Evolutionary conservation across 2,329 filamentous ascomycete species (phyloP), one percentile per base, ranked within the genome.

Genomic region (Colletotrichum sublineola): DNA sequence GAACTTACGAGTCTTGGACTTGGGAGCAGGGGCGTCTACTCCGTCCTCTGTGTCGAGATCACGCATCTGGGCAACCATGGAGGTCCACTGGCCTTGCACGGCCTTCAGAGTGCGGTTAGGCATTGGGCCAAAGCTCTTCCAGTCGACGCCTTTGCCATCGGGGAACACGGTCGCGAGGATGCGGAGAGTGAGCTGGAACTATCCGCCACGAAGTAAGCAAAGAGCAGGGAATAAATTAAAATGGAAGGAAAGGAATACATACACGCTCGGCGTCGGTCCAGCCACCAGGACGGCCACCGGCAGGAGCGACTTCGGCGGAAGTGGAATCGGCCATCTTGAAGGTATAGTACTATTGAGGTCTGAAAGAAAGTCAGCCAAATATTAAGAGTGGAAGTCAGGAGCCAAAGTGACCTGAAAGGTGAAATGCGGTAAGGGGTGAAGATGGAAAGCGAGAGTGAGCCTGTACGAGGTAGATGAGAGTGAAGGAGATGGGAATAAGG

Each of bases 221-320:
- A 38, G 18, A 42, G 24, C 33, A 29, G 6, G 24, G 29, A 6
- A 15, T 5, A 14, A 61, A 29, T 24, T 9, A 44, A 8, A 3
- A n/a, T 18, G 2, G 4, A 20, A 42, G 20, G 18, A 36, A 8
- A 33, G 20, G 46, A 18, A 36, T 3, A 55, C 70, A 70, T 77
- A 79, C 82, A 71, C 82, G 82, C 36, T 80, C 81, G 4, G 81
- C 78, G 0, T 83, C 81, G 1, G 81, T 83, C 82, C 82, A 83
- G 0, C 79, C 75, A 2, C 71, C 53, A 1, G 56, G 46, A 11
- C 66, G 69, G 20, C 40, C 50, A 44, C 33, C 44, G 7, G 50
- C 38, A 33, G 69, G 36, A 46, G 63, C 42, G 8, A 50, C 57
- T 52, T 81, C 80, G 1, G 75, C 73, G n/a, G 72, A 55, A n/a